These are phyloP conservation scores for Naganishia albida DNA, from an alignment of 1,284 basidiomycete genomes.

Conservation along the genomic window DNA sequence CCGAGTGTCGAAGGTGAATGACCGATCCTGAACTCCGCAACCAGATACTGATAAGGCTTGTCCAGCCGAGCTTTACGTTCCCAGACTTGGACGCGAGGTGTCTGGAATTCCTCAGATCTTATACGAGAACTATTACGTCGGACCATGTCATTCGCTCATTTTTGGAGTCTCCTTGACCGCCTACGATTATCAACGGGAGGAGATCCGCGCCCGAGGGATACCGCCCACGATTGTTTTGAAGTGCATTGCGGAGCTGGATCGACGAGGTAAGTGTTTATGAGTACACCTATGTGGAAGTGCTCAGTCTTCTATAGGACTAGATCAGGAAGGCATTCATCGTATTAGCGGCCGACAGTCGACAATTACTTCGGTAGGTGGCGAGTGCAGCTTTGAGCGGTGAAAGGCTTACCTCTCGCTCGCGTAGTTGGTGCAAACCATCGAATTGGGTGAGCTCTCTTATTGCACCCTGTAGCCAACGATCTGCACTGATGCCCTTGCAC, in stretches of 20 bases:
- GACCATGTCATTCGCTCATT: conserved; percentile 75
- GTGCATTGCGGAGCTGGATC: conserved; percentile 82
- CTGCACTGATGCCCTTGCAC: not conserved
- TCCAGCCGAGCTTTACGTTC: conserved; percentile 12
- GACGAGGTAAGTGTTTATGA: conserved; percentile 56
- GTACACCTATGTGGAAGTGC: not conserved
- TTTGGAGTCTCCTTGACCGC: conserved; percentile 91
- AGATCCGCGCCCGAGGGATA: conserved; percentile 62
- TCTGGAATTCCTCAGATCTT: conserved; percentile 53
- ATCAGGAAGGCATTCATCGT: conserved; percentile 70
- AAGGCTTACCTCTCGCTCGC: conserved; percentile 29
- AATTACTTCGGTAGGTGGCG: conserved; percentile 68
- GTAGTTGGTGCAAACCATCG: conserved; percentile 81
- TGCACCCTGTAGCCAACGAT: not conserved
- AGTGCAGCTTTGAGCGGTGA: not conserved
- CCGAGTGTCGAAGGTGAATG: conserved; percentile 51
- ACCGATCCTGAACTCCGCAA: conserved; percentile 41
- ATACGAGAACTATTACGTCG: conserved; percentile 73
- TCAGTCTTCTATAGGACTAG: conserved; percentile 59
- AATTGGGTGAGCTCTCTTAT: conserved; percentile 56
- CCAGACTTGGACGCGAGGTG: not conserved
- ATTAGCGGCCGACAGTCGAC: conserved; percentile 73
- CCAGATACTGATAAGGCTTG: not conserved
- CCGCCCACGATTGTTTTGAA: conserved; percentile 81
- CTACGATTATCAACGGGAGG: conserved; percentile 80